These are phyloP conservation scores for Rhizopogon salebrosus DNA, from an alignment of 768 basidiomycete species.

Conservation along the genomic window DNA sequence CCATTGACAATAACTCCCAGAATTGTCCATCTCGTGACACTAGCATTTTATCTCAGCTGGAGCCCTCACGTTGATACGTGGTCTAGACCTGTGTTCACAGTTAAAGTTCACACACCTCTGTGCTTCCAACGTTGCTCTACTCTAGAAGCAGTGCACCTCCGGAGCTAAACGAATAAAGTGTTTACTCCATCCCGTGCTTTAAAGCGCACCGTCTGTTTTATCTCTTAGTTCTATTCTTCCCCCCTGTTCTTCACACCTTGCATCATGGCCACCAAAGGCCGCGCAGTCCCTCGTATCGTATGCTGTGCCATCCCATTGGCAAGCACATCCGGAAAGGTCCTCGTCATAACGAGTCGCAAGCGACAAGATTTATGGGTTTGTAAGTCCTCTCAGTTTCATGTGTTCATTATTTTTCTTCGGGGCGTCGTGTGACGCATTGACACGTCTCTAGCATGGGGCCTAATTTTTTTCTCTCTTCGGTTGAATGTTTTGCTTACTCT, in stretches of 20 bases:
- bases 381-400: slow-evolving; percentile 44
- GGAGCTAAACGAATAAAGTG: not conserved
- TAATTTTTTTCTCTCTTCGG: slow-evolving; percentile 6
- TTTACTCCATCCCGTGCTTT: not conserved
- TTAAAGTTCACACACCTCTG: slow-evolving; percentile 2
- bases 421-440: not conserved
- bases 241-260: not conserved
- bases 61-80: not conserved
- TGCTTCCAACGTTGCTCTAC: not conserved
- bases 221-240: not conserved
- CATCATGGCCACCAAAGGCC: slow-evolving; percentile 62
- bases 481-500: not conserved
- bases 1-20: not conserved
- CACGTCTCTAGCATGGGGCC: slow-evolving; percentile 4
- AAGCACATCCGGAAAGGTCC: slow-evolving; percentile 67
- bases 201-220: not conserved
- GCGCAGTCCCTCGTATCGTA: slow-evolving; percentile 77
- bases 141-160: not conserved
- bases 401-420: slow-evolving; percentile 4
- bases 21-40: not conserved
- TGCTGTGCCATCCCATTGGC: slow-evolving; percentile 88
- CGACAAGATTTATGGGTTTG: slow-evolving; percentile 80
- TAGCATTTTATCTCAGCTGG: not conserved
- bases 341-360: slow-evolving; percentile 82
- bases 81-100: not conserved